Percentiles rank a stretch among this genome's conserved stretches.
Conservation (phyloP, 148 eudicot species). For the Rhododendron griersonianum region DNA sequence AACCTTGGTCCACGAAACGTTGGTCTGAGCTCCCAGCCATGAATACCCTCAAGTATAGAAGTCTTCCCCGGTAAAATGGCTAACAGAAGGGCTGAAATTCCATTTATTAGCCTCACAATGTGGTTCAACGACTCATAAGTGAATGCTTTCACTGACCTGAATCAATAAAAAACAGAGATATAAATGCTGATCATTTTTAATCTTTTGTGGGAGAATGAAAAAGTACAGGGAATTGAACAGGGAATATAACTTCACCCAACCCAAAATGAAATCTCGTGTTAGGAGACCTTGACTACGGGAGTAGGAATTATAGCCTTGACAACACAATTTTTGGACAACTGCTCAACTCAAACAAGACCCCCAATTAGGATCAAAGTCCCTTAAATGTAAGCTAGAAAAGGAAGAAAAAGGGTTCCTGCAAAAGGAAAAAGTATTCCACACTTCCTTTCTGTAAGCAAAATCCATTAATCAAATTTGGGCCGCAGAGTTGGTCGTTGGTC, state of each 20-base stretch:
- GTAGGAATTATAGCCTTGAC: not conserved
- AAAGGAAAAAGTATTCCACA: no score
- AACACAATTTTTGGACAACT: not conserved
- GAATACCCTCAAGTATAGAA: no score
- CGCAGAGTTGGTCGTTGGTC: no score
- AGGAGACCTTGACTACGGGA: not conserved
- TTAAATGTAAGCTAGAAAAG: not conserved
- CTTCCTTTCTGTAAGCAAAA: no score
- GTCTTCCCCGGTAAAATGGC: constrained; percentile 26
- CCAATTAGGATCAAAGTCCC: not conserved
- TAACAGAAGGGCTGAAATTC: constrained; percentile 81
- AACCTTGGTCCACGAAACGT: no score
- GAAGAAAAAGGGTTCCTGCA: not conserved
- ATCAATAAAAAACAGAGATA: constrained; percentile 1
- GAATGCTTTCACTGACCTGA: constrained; percentile 90
- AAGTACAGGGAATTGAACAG: not conserved
- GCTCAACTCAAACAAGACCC: not conserved
- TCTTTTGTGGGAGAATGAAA: not conserved
- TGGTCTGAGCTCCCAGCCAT: no score
- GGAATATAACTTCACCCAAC: not conserved
- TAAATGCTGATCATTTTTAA: not conserved
- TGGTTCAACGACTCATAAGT: constrained; percentile 80
- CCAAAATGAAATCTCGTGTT: not conserved
- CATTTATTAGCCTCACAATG: constrained; percentile 81
- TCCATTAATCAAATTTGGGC: no score